Evolutionary conservation across 768 basidiomycete species (phyloP), one percentile per base, ranked within the genome.

Genomic region (Sarcodon sp.): DNA sequence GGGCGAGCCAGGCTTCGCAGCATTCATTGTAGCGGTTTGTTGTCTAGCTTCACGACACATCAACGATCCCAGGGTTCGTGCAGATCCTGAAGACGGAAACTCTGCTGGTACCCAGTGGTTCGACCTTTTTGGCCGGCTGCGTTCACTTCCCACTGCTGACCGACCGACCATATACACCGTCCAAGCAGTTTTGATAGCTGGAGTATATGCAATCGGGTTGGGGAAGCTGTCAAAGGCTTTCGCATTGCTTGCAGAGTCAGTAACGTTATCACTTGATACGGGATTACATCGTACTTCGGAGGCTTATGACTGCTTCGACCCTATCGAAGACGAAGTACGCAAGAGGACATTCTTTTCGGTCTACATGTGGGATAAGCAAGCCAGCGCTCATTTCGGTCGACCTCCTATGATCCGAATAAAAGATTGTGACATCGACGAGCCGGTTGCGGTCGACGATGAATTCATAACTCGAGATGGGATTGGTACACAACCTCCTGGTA

Each of bases 291-390:
- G 91, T 46, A 84, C 80, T 36, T 82, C 86, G 0, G 88, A 91
- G 53, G 80, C 79, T 11, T 88, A 88, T 58, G 83, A 87, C 59
- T 72, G 87, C 46, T 94, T 96, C 61, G 83, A 91, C 64, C 76
- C 85, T 7, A 83, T 93, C 53, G 91, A 93, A 61, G 84, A 87
- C 51, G 89, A 94, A 61, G 80, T 91, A 31, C 77, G 92, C 50
- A 94, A 93, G 64, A 80, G 91, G 55, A 94, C 92, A 0, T 96
- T 96, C 63, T 96, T 91, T 90, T 88, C 88, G 50, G 88, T 93
- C 27, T 96, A 94, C 65, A 75, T 88, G 45, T 94, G 92, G 92
- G 92, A 96, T 65, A 94, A 96, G 65, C 91, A 93, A 58, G 78
- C 91, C 6, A 71, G 79, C 9, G 84, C 87, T 50, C 84, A 89